Evolutionary conservation across 1,139 yeast genomes (phyloP).

Genomic region (Lodderomyces jiufengensis): DNA sequence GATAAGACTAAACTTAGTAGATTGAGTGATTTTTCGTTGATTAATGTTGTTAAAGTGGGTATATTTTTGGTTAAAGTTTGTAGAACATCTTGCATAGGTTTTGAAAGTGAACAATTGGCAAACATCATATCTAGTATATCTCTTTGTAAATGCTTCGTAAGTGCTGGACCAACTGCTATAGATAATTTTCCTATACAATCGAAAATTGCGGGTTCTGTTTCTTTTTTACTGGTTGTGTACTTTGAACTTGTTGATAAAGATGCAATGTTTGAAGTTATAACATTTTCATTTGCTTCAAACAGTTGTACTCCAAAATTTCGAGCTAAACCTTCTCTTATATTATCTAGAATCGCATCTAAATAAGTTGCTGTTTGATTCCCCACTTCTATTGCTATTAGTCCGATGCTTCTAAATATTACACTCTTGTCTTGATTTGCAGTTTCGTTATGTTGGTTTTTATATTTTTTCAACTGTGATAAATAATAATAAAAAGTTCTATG

Average conservation of each 20-base stretch:
- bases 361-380: constrained; percentile 87
- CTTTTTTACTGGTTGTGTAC: constrained; percentile 58
- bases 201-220: constrained; percentile 82
- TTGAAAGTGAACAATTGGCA: constrained; percentile 73
- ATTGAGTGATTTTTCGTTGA: constrained; percentile 69
- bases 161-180: constrained; percentile 89
- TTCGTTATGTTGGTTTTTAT: constrained; percentile 44
- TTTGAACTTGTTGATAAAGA: constrained; percentile 45
- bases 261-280: constrained; percentile 11
- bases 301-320: constrained; percentile 40
- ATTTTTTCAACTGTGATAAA: constrained; percentile 72
- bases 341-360: constrained; percentile 79
- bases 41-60: constrained; percentile 74
- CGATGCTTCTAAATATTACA: constrained; percentile 77
- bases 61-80: constrained; percentile 65
- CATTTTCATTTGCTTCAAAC: constrained; percentile 21
- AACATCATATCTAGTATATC: constrained; percentile 79
- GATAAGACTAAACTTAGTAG: constrained; percentile 75
- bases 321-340: constrained; percentile 76
- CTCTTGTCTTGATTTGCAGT: constrained; percentile 58
- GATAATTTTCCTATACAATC: constrained; percentile 87
- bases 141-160: constrained; percentile 81
- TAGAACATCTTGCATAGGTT: constrained; percentile 72
- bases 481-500: constrained; percentile 79
- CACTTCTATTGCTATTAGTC: constrained; percentile 79